Base-by-base conservation (phyloP, 139 green algal genomes). In the Gonium pectorale region DNA sequence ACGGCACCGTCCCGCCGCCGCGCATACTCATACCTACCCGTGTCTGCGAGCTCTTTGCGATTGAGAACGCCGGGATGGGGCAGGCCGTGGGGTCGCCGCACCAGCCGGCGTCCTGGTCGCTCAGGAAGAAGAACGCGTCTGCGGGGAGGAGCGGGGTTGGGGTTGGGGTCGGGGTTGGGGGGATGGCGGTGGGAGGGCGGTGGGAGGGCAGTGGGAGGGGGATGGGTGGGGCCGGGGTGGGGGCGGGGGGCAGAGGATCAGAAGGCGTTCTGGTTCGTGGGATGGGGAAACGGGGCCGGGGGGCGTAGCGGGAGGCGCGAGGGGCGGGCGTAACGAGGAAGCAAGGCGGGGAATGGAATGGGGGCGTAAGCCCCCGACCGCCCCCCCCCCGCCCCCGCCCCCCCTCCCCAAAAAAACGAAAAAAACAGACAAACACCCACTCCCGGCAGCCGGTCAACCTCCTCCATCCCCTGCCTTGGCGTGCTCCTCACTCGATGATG, bases 81-180 rank as follows among this genome's bases (percentile, higher is more conserved):
- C 70, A 79, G 2, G 27, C 6, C 19, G 19, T 24, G 56, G 9
- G 5, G 40, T 66, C 31, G 41, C 40, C 1, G 27, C 70, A 79
- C 70, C 70, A 79, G 46, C 70, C 70, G 0, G 22, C 15, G 31
- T 79, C 70, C 46, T 46, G 33, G 27, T 79, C 70, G 22, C 46
- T 66, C 8, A 67, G 7, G 71, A 80, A 80, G 71, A 80, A 80
- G 35, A 80, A 80, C 33, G 35, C 15, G 54, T 80, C 71, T 80
- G 71, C 49, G 33, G 2, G 2, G 17, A 2, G 5, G 19, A 5
- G 38, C 38, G 24, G 5, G 51, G 66, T 19, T 4, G 3, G 46
- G 46, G 46, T 15, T 24, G 13, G 46, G 46, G 13, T 54, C 46
- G n/a, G n/a, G n/a, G n/a, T n/a, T n/a, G n/a, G n/a, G n/a, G n/a